These are phyloP conservation scores for Epichloe typhina DNA, from an alignment of 2,329 filamentous ascomycete species.

Conservation along the genomic window DNA sequence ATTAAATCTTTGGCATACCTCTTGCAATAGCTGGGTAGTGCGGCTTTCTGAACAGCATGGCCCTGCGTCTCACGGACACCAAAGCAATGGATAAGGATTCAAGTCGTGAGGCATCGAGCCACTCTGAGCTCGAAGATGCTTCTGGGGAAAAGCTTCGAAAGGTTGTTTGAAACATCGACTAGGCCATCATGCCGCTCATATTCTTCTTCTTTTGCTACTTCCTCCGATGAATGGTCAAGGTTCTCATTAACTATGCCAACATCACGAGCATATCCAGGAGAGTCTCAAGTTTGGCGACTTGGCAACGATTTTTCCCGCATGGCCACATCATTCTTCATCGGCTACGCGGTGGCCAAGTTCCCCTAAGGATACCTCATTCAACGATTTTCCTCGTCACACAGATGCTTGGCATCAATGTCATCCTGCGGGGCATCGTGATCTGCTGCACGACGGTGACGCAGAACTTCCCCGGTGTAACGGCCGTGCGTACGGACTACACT, in stretches of 20 bases:
- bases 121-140: neutral
- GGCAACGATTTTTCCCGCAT: slow-evolving; percentile 20
- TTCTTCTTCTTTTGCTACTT: slow-evolving; percentile 16
- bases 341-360: slow-evolving; percentile 17
- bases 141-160: neutral
- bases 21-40: neutral
- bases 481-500: slow-evolving; percentile 24
- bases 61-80: neutral
- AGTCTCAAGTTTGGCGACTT: slow-evolving; percentile 14
- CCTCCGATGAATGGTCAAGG: slow-evolving; percentile 16
- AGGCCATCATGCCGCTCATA: slow-evolving; percentile 15
- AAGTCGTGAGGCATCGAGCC: slow-evolving; percentile 1
- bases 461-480: slow-evolving; percentile 27
- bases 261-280: slow-evolving; percentile 17
- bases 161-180: slow-evolving; percentile 14
- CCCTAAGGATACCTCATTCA: slow-evolving; percentile 19
- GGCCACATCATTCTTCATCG: slow-evolving; percentile 19
- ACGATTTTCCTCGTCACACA: slow-evolving; percentile 18
- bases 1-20: too few relatives aligned
- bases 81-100: neutral
- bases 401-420: slow-evolving; percentile 20
- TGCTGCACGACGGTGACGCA: slow-evolving; percentile 29
- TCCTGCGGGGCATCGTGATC: slow-evolving; percentile 24
- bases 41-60: neutral
- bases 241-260: slow-evolving; percentile 17